Evolutionary conservation across 164 flowering plant species (phyloP).

Genomic region (Vitis rotundifolia): DNA sequence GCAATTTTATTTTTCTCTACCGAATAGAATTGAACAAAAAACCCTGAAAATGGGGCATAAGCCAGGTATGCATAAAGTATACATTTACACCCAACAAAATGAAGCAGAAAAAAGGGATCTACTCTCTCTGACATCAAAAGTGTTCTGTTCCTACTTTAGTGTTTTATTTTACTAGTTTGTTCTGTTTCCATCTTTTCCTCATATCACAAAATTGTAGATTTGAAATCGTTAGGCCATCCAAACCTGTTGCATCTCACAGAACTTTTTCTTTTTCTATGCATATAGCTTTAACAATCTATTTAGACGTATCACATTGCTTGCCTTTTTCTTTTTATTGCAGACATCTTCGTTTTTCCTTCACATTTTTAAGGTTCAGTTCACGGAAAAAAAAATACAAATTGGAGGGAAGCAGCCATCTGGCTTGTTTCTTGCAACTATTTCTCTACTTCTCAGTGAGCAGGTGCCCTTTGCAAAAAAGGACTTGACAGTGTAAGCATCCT

Average conservation of each 20-base stretch:
- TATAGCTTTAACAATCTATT: neutral
- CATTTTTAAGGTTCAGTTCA: conserved; percentile 75
- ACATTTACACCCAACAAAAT: too few species aligned
- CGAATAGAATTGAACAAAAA: neutral
- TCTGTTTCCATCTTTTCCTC: too few species aligned
- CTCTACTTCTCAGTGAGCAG: conserved; percentile 73
- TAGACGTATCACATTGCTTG: conserved; percentile 4
- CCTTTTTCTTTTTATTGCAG: conserved; percentile 48
- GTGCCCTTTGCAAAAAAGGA: conserved; percentile 69
- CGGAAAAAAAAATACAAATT: conserved; percentile 63
- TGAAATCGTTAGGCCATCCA: too few species aligned
- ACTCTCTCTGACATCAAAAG: too few species aligned
- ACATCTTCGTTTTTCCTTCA: conserved; percentile 83
- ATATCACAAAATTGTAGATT: too few species aligned
- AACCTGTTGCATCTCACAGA: too few species aligned
- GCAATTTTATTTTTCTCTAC: too few species aligned
- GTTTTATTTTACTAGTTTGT: too few species aligned
- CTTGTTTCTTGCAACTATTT: conserved; percentile 60
- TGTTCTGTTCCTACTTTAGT: too few species aligned
- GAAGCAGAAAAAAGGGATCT: too few species aligned
- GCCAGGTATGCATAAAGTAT: too few species aligned
- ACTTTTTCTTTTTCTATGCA: neutral
- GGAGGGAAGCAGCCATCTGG: conserved; percentile 92
- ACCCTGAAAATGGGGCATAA: neutral
- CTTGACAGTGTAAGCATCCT: conserved; percentile 59